phyloP scores from a whole-genome alignment of 805 yeast species.

The Candida taoyuanica region DNA sequence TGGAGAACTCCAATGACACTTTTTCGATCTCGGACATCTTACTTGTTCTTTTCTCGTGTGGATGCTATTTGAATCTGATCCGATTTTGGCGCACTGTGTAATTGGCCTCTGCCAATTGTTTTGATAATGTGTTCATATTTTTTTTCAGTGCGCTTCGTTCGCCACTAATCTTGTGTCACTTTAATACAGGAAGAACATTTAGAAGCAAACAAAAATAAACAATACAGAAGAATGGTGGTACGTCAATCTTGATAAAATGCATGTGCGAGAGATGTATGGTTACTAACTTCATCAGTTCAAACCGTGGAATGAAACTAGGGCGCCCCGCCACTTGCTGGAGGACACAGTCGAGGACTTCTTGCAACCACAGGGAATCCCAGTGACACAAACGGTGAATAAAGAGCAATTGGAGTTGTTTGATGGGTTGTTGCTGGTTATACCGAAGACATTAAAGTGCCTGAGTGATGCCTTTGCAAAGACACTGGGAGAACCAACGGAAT shows the following conservation, averaged over 20 bases:
- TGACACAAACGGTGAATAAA: neutral
- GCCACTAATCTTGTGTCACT: too few relatives aligned
- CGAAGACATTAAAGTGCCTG: constrained; percentile 15
- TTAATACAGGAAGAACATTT: too few relatives aligned
- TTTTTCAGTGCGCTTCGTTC: too few relatives aligned
- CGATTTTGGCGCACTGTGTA: neutral
- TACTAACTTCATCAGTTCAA: constrained; percentile 31
- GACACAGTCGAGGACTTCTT: constrained; percentile 33
- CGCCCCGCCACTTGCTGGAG: constrained; percentile 47
- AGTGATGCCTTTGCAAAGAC: constrained; percentile 11
- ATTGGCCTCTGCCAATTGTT: too few relatives aligned
- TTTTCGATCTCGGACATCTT: constrained; percentile 40
- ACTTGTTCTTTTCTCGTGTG: too few relatives aligned
- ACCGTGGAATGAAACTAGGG: constrained; percentile 41
- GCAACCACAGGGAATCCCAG: constrained; percentile 18
- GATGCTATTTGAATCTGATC: too few relatives aligned
- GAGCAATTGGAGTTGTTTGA: constrained; percentile 6
- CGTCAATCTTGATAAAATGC: too few relatives aligned
- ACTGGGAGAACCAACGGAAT: neutral
- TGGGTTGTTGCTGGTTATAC: constrained; percentile 16
- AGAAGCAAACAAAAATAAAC: too few relatives aligned
- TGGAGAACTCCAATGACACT: constrained; percentile 41
- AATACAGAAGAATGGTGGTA: constrained; percentile 20
- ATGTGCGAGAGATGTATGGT: too few relatives aligned
- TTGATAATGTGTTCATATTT: too few relatives aligned